Conservation (phyloP, 106 monocot genomes). For the Phalaenopsis aphrodite region DNA sequence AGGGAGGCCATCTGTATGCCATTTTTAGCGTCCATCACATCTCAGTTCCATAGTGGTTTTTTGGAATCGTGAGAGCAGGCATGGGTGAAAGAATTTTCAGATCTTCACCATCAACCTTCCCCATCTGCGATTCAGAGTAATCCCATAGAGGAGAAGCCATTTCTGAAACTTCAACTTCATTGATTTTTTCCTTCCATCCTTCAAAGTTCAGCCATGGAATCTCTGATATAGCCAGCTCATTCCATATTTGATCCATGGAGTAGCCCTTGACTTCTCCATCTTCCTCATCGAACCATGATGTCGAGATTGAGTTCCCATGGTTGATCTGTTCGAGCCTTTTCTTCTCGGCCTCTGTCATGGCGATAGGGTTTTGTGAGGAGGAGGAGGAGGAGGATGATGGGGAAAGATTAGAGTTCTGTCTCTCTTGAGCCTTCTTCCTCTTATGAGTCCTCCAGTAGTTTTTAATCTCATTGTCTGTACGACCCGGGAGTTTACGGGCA, state of each 20-base stretch:
- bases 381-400: conserved; percentile 19
- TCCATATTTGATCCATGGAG: conserved; percentile 70
- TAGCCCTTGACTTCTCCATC: conserved; percentile 19
- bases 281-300: background rate
- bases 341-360: background rate
- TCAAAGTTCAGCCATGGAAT: conserved; percentile 1
- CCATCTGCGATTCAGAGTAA: conserved; percentile 21
- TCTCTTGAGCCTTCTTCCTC: conserved; percentile 80
- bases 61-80: background rate
- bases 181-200: conserved; percentile 3
- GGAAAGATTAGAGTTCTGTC: conserved; percentile 13
- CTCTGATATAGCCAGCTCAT: conserved; percentile 27
- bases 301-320: background rate
- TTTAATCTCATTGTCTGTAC: conserved; percentile 82
- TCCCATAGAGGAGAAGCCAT: conserved; percentile 26
- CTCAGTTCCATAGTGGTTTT: background rate
- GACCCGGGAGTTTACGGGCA: conserved; percentile 59
- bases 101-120: conserved; percentile 49
- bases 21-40: background rate
- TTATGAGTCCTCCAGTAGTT: conserved; percentile 87
- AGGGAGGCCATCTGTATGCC: background rate
- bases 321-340: conserved; percentile 4
- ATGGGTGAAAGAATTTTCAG: conserved; percentile 14
- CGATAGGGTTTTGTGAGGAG: background rate
- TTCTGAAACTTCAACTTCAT: conserved; percentile 1